A percentile compares a stretch with the other conserved stretches of the same genome.
Evolutionary conservation across 148 eudicot genomes (phyloP).

Genomic region (Agrostemma githago): DNA sequence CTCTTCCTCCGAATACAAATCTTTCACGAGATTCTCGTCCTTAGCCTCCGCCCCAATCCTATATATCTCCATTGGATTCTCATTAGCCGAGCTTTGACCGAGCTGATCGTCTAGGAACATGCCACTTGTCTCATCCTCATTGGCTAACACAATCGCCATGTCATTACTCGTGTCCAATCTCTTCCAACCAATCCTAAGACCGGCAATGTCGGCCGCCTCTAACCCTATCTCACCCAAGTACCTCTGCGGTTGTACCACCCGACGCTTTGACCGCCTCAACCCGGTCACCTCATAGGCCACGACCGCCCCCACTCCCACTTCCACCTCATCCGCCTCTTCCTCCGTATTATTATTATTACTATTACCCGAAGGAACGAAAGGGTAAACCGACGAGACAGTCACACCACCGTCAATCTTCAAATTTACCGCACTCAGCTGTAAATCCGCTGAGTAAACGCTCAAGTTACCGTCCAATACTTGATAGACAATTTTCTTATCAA

Average conservation of each 20-base stretch:
- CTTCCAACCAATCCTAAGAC: slow-evolving; percentile 55
- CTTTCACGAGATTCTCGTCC: slow-evolving; percentile 20
- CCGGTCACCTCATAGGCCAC: slow-evolving; percentile 32
- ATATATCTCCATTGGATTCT: slow-evolving; percentile 24
- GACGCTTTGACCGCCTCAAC: slow-evolving; percentile 76
- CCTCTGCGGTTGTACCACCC: slow-evolving; percentile 68
- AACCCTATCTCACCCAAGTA: slow-evolving; percentile 68
- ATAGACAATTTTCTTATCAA: slow-evolving; percentile 58
- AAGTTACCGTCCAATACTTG: slow-evolving; percentile 46
- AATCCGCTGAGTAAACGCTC: slow-evolving; percentile 26
- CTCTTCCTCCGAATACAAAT: slow-evolving; percentile 7
- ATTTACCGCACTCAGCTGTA: slow-evolving; percentile 42
- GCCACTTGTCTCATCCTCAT: slow-evolving; percentile 46
- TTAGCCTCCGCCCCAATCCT: slow-evolving; percentile 23
- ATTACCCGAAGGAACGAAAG: slow-evolving; percentile 30
- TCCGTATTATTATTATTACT: slow-evolving; percentile 14
- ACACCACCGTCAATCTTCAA: slow-evolving; percentile 54
- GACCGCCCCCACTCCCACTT: slow-evolving; percentile 22
- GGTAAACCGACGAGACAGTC: slow-evolving; percentile 39
- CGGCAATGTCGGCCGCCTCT: slow-evolving; percentile 46
- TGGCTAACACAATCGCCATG: slow-evolving; percentile 52
- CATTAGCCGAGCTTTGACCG: slow-evolving; percentile 11
- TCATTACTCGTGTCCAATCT: slow-evolving; percentile 42
- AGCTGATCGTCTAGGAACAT: slow-evolving; percentile 17
- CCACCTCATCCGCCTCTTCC: slow-evolving; percentile 19